Evolutionary conservation across 2,329 filamentous ascomycete genomes (phyloP).

Genomic region (Fusarium musae): DNA sequence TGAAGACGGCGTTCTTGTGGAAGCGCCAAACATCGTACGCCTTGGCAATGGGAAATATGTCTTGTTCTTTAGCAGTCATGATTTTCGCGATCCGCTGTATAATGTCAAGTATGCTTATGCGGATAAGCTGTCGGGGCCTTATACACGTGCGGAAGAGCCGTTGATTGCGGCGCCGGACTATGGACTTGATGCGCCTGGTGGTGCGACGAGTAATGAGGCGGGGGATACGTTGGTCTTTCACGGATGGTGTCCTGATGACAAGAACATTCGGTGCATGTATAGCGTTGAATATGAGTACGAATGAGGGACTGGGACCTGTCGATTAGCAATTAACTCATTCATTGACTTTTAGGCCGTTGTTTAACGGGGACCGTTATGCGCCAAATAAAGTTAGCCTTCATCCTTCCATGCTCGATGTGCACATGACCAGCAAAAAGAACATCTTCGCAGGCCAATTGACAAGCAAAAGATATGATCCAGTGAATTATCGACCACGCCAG

Average conservation of each 20-base stretch:
- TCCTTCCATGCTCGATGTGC: background rate
- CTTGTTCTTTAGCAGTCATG: conserved; percentile 15
- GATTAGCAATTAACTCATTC: no score
- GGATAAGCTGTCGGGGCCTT: background rate
- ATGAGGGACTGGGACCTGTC: no score
- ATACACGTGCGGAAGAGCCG: conserved; percentile 1
- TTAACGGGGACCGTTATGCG: background rate
- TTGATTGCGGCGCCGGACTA: conserved; percentile 8
- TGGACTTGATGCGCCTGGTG: conserved; percentile 13
- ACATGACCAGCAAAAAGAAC: background rate
- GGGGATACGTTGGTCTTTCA: conserved; percentile 12
- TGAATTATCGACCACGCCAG: conserved; percentile 14
- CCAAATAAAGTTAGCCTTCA: background rate
- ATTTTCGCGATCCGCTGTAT: conserved; percentile 7
- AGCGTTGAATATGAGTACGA: background rate
- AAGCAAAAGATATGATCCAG: background rate
- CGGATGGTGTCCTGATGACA: conserved; percentile 8
- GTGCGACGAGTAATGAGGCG: conserved; percentile 13
- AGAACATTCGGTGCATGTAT: conserved; percentile 8
- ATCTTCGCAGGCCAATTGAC: no score
- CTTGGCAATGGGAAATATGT: conserved; percentile 11
- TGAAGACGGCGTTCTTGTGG: background rate
- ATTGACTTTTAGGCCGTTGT: background rate
- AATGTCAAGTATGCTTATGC: conserved; percentile 19
- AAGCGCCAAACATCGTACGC: conserved; percentile 9